These are phyloP conservation scores for Trametes hirsuta DNA, from an alignment of 1,284 basidiomycete species.

Conservation along the genomic window DNA sequence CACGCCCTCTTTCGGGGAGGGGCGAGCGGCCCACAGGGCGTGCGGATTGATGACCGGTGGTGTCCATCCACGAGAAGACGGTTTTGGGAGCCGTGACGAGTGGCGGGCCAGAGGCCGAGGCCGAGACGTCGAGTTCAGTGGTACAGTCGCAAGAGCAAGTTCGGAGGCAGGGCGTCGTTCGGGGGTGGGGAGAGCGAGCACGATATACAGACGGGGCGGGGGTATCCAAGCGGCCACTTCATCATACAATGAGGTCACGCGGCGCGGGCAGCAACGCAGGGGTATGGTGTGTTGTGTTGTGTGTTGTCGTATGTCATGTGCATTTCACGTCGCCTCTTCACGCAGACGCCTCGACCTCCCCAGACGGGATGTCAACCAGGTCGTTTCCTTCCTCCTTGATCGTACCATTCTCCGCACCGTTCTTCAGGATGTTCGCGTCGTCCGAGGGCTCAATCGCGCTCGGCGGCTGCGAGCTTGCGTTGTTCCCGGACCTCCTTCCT, in stretches of 20 bases:
- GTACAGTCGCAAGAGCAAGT: constrained; percentile 23
- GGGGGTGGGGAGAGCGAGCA: constrained; percentile 15
- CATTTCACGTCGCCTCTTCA: constrained; percentile 16
- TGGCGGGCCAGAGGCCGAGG: neutral
- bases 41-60: neutral
- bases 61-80: constrained; percentile 8
- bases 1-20: constrained; percentile 6
- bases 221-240: constrained; percentile 35
- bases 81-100: constrained; percentile 8
- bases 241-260: constrained; percentile 21
- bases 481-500: constrained; percentile 44
- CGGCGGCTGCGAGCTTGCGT: constrained; percentile 33
- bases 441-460: constrained; percentile 34
- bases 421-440: constrained; percentile 24
- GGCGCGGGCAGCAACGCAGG: constrained; percentile 22
- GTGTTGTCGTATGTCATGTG: constrained; percentile 21
- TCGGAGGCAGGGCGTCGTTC: constrained; percentile 6
- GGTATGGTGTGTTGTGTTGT: constrained; percentile 23
- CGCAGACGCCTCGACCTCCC: constrained; percentile 28
- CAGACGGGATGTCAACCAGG: constrained; percentile 27
- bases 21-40: neutral
- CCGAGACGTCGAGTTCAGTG: constrained; percentile 10
- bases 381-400: constrained; percentile 31
- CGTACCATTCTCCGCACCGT: constrained; percentile 17
- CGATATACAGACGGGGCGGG: constrained; percentile 27